Conservation (phyloP, 1,284 basidiomycete species). For the Puccinia sorghi region DNA sequence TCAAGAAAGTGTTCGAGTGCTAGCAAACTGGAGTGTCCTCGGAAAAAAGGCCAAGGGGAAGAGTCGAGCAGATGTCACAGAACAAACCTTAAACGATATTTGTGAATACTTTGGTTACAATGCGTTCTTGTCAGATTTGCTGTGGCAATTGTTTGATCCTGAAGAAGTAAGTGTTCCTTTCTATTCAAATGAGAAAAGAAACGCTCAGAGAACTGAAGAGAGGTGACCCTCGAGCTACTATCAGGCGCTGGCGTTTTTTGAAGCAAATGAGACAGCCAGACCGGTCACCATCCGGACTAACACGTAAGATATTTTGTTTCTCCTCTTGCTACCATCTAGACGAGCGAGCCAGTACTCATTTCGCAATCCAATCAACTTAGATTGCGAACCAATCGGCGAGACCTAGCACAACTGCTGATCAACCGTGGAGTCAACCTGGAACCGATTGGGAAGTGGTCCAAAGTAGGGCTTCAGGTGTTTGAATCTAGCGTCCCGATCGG, state of each 20-base stretch:
- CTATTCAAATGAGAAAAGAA: not conserved
- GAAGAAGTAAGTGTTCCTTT: slow-evolving; percentile 69
- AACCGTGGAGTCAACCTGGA: slow-evolving; percentile 96
- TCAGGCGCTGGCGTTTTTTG: slow-evolving; percentile 95
- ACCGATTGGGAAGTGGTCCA: slow-evolving; percentile 98
- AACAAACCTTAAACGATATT: slow-evolving; percentile 84
- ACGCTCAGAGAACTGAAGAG: not conserved
- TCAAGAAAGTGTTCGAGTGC: slow-evolving; percentile 78
- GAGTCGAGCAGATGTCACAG: slow-evolving; percentile 72
- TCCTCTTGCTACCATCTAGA: slow-evolving; percentile 1
- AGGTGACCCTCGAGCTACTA: not conserved
- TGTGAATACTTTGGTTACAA: slow-evolving; percentile 98
- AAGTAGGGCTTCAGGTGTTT: slow-evolving; percentile 96
- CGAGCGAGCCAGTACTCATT: not conserved
- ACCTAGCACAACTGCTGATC: slow-evolving; percentile 90
- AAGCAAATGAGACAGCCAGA: slow-evolving; percentile 92
- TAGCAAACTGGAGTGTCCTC: slow-evolving; percentile 65
- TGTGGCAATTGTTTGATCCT: slow-evolving; percentile 90
- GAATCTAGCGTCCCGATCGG: slow-evolving; percentile 88
- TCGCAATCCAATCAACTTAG: not conserved
- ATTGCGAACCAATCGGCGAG: slow-evolving; percentile 84
- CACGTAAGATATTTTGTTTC: slow-evolving; percentile 63
- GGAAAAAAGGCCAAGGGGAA: slow-evolving; percentile 34
- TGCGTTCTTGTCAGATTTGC: slow-evolving; percentile 87
- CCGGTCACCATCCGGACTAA: slow-evolving; percentile 98